A percentile compares a stretch with the other conserved stretches of the same genome.
Conservation (phyloP, 2,329 filamentous ascomycete species). For the Cladosporium sp. region DNA sequence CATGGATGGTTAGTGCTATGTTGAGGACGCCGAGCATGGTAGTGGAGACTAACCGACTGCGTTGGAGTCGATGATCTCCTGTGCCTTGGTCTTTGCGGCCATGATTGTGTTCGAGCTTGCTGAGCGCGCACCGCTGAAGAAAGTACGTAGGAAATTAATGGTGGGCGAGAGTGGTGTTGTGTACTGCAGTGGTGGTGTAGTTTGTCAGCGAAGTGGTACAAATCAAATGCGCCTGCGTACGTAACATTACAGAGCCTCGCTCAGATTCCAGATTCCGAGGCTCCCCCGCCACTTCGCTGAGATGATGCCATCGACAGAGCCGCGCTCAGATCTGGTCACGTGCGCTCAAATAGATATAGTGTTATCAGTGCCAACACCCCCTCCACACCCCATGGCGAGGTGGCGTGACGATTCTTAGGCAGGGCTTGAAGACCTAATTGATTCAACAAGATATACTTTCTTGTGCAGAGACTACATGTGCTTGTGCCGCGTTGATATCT, state of each 20-base stretch:
- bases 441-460: no score
- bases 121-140: conserved; percentile 57
- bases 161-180: conserved; percentile 33
- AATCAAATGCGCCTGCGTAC: neutral
- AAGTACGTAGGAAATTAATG: conserved; percentile 65
- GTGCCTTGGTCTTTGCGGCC: conserved; percentile 75
- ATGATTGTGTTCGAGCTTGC: conserved; percentile 67
- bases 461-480: no score
- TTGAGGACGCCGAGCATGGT: neutral
- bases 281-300: neutral
- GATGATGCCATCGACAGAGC: conserved; percentile 1
- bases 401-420: no score
- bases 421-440: neutral
- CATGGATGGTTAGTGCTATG: conserved; percentile 5
- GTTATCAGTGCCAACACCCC: neutral
- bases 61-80: conserved; percentile 85
- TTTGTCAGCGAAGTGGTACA: neutral
- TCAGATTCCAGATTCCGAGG: neutral
- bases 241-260: no score
- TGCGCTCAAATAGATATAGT: neutral
- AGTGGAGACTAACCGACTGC: conserved; percentile 61
- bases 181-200: neutral
- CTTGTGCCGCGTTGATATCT: no score
- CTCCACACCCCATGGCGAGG: neutral
- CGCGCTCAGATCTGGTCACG: neutral